Percentiles rank a stretch among this genome's conserved stretches.
Conservation (phyloP, 2,329 filamentous ascomycete species). For the Botryotinia globosa region DNA sequence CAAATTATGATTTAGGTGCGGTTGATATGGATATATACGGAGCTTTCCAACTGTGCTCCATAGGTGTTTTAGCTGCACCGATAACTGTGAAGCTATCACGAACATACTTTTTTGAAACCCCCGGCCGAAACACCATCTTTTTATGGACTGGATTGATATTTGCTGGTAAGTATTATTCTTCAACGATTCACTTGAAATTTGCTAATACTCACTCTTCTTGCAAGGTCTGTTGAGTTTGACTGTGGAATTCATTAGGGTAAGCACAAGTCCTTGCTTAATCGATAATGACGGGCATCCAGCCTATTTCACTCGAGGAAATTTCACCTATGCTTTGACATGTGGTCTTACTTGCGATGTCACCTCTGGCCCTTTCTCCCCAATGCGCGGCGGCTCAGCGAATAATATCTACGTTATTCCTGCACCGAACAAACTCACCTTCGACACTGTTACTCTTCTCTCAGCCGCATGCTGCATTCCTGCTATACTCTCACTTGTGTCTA, state of each 20-base stretch:
- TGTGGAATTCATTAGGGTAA: conserved; percentile 61
- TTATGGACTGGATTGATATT: conserved; percentile 62
- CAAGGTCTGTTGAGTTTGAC: conserved; percentile 58
- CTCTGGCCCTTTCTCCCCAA: conserved; percentile 51
- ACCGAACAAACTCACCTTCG: conserved; percentile 53
- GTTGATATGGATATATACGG: conserved; percentile 68
- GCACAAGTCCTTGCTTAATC: conserved; percentile 46
- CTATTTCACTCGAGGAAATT: conserved; percentile 40
- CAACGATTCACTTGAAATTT: neutral
- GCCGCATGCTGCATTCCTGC: conserved; percentile 65
- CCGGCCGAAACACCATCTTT: conserved; percentile 64
- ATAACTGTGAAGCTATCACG: conserved; percentile 58
- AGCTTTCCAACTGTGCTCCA: conserved; percentile 64
- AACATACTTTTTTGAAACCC: conserved; percentile 60
- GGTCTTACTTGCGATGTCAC: conserved; percentile 47
- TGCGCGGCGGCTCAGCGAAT: conserved; percentile 54
- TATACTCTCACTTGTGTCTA: conserved; percentile 58
- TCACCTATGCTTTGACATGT: conserved; percentile 48
- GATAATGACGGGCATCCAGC: conserved; percentile 42
- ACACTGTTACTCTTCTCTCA: conserved; percentile 57
- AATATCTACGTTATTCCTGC: conserved; percentile 62
- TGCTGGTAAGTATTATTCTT: conserved; percentile 46
- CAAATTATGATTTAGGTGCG: conserved; percentile 45
- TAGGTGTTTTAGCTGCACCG: conserved; percentile 63
- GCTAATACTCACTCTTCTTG: conserved; percentile 10